Conservation (phyloP, 2,329 filamentous ascomycete species). For the Exophiala sp. region DNA sequence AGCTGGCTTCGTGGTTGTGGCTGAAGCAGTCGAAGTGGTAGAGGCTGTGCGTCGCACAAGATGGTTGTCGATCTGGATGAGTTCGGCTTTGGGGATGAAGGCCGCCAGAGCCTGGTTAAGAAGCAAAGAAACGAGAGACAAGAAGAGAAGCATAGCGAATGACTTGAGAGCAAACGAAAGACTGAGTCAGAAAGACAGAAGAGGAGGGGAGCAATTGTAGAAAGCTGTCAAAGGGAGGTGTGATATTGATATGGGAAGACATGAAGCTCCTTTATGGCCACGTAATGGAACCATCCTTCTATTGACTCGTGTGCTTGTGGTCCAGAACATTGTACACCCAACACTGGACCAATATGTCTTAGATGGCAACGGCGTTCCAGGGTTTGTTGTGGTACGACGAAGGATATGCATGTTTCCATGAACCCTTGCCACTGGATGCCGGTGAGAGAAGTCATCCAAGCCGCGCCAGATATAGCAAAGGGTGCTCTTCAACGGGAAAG, state of each 20-base stretch:
- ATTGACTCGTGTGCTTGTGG: background rate
- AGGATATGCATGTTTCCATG: constrained; percentile 8
- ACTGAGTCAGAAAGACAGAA: background rate
- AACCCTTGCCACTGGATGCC: too few species aligned
- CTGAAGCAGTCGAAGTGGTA: constrained; percentile 7
- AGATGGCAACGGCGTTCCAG: constrained; percentile 1
- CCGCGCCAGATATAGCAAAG: too few species aligned
- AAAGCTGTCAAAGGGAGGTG: constrained; percentile 5
- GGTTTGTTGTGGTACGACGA: constrained; percentile 6
- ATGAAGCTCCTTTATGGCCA: background rate
- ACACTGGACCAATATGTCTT: constrained; percentile 13
- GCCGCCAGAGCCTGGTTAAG: constrained; percentile 11
- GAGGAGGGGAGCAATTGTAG: background rate
- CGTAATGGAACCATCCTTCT: background rate
- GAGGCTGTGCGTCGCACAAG: constrained; percentile 13
- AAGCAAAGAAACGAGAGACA: constrained; percentile 18
- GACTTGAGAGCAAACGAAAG: constrained; percentile 6
- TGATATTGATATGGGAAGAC: background rate
- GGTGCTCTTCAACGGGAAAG: background rate
- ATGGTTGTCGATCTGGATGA: constrained; percentile 16
- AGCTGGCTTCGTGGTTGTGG: constrained; percentile 9
- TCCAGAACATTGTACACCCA: constrained; percentile 10
- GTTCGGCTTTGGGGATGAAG: constrained; percentile 20
- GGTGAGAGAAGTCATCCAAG: too few species aligned
- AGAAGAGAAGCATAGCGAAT: constrained; percentile 20